Percentiles rank a stretch among this genome's conserved stretches.
Evolutionary conservation across 257 asterid species (phyloP).

Genomic region (Nicotiana sylvestris): DNA sequence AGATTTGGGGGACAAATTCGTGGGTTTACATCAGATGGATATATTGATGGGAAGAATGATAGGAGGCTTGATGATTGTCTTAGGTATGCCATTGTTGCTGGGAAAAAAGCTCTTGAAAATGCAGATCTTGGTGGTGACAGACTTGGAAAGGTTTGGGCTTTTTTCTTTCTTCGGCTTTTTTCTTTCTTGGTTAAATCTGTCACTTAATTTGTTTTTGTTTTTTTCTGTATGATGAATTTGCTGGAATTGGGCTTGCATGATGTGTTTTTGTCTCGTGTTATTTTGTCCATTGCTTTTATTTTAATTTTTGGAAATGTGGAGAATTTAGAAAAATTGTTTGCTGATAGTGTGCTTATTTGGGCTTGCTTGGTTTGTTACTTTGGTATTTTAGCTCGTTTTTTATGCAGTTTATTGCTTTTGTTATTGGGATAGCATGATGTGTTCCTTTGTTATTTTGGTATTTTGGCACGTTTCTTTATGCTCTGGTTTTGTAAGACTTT

Average conservation of each 20-base stretch:
- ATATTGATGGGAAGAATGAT: conserved; percentile 58
- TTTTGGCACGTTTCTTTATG: no score
- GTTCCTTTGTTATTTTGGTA: no score
- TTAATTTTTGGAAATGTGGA: background rate
- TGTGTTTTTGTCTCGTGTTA: background rate
- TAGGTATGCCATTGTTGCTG: conserved; percentile 52
- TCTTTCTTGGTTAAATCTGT: background rate
- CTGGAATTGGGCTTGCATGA: background rate
- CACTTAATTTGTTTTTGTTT: background rate
- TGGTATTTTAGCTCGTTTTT: background rate
- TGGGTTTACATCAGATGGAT: conserved; percentile 44
- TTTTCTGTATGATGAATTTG: background rate
- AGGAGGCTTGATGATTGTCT: conserved; percentile 56
- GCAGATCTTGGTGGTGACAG: conserved; percentile 46
- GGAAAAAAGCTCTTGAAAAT: conserved; percentile 46
- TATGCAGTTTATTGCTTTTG: background rate
- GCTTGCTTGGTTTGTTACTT: background rate
- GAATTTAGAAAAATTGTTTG: background rate
- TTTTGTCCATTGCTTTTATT: background rate
- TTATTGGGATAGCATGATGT: background rate
- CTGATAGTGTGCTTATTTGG: background rate
- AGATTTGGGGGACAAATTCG: conserved; percentile 58
- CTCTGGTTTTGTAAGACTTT: no score
- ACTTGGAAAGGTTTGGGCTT: conserved; percentile 25
- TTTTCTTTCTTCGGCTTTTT: background rate